phyloP scores from a whole-genome alignment of 208 protist species.

The Wallacemonas sp. region DNA sequence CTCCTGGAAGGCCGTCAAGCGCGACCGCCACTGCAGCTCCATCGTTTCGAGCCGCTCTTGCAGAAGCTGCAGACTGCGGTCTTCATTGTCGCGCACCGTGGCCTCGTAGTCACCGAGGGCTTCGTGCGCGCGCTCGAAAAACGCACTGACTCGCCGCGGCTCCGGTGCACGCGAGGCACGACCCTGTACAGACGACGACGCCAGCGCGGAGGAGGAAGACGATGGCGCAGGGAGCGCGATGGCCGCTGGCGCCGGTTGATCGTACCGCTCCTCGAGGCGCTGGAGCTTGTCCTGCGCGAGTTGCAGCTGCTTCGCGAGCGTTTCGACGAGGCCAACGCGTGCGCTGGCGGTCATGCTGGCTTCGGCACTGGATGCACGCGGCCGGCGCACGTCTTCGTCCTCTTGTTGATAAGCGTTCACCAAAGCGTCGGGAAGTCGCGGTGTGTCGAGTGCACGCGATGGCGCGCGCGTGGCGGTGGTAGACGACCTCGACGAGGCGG shows the following conservation, averaged over 20 bases:
- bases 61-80: conserved; percentile 29
- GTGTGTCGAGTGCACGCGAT: not conserved
- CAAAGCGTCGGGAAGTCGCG: not conserved
- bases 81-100: conserved; percentile 30
- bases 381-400: too few species aligned
- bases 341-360: not conserved
- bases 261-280: conserved; percentile 39
- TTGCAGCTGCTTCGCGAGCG: conserved; percentile 31
- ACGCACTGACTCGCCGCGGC: conserved; percentile 25
- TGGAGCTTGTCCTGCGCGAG: conserved; percentile 29
- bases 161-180: too few species aligned
- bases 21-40: conserved; percentile 33
- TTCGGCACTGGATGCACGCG: not conserved
- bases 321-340: conserved; percentile 23
- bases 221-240: too few species aligned
- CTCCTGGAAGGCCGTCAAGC: conserved; percentile 36
- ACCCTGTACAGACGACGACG: conserved; percentile 24
- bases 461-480: not conserved
- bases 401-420: not conserved
- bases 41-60: conserved; percentile 39
- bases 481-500: not conserved
- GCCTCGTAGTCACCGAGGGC: conserved; percentile 41
- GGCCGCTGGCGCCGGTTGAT: conserved; percentile 13
- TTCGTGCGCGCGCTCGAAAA: conserved; percentile 37
- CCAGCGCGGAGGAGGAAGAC: conserved; percentile 31